phyloP scores from a whole-genome alignment of 164 flowering plant species.

The Euptelea pleiosperma region DNA sequence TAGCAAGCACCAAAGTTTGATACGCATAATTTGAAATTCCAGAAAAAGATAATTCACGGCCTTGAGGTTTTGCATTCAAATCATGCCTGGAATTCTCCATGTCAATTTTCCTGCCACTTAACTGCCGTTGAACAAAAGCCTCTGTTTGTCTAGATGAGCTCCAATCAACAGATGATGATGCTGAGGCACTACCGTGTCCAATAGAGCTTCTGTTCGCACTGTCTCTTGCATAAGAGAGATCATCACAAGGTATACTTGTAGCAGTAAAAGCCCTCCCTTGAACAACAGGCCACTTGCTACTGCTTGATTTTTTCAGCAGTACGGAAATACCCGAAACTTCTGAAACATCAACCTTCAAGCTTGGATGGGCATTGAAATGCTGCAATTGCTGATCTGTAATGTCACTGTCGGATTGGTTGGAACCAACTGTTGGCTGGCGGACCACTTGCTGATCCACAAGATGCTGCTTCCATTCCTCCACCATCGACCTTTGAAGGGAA shows the following conservation, averaged over 20 bases:
- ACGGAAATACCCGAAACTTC: slow-evolving; percentile 77
- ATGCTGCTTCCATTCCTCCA: slow-evolving; percentile 35
- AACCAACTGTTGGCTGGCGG: slow-evolving; percentile 18
- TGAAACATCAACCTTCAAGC: slow-evolving; percentile 38
- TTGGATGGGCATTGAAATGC: slow-evolving; percentile 22
- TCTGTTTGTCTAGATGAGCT: slow-evolving; percentile 56
- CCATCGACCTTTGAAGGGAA: slow-evolving; percentile 22
- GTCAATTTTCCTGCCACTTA: slow-evolving; percentile 53
- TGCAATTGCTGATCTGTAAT: slow-evolving; percentile 24
- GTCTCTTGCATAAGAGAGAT: slow-evolving; percentile 64
- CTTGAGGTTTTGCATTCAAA: slow-evolving; percentile 32
- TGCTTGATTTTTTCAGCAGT: slow-evolving; percentile 67
- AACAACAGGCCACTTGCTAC: slow-evolving; percentile 66
- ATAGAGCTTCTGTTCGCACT: slow-evolving; percentile 59
- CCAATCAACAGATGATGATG: slow-evolving; percentile 77
- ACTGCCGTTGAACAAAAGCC: slow-evolving; percentile 55
- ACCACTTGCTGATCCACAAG: slow-evolving; percentile 24
- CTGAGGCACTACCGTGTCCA: slow-evolving; percentile 62
- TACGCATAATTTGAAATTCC: no score
- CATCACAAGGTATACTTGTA: slow-evolving; percentile 51
- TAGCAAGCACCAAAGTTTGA: slow-evolving; percentile 31
- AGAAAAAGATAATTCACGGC: slow-evolving; percentile 48
- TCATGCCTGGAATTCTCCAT: slow-evolving; percentile 48
- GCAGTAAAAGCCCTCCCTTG: slow-evolving; percentile 67
- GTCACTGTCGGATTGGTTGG: slow-evolving; percentile 19